Evolutionary conservation across 78 protist genomes (phyloP).

Genomic region (Dictyostelium capitatum): DNA sequence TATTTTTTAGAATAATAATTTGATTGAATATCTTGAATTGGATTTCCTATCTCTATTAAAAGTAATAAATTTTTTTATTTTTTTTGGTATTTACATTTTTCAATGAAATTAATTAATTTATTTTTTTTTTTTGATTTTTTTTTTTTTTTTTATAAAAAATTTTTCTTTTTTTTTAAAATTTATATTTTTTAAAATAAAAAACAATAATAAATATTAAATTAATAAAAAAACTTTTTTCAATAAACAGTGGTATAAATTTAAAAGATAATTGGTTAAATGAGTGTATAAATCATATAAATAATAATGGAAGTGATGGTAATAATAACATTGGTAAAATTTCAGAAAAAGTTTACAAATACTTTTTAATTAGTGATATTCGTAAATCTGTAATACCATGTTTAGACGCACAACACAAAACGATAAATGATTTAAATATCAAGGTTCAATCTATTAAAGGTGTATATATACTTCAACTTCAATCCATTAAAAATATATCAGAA

Average conservation of each 20-base stretch:
- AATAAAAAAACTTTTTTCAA: neutral
- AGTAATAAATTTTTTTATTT: no score
- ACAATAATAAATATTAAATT: neutral
- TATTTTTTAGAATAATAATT: no score
- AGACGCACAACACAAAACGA: neutral
- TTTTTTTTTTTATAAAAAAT: neutral
- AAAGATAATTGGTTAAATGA: neutral
- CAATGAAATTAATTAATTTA: no score
- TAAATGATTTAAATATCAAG: neutral
- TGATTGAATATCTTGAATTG: no score
- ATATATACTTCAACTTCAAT: neutral
- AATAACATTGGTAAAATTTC: neutral
- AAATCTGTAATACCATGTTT: neutral
- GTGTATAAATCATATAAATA: conserved; percentile 7
- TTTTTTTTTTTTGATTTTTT: neutral
- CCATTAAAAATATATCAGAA: conserved; percentile 45
- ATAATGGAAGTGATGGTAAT: neutral
- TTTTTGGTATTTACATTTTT: no score
- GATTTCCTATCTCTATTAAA: no score
- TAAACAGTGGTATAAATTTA: neutral
- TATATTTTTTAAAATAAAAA: no score
- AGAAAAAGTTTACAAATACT: conserved; percentile 9
- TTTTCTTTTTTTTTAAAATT: neutral
- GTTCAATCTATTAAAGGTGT: neutral
- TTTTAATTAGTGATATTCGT: neutral